These are phyloP conservation scores for Daldinia sp. DNA, from an alignment of 2,329 filamentous ascomycete genomes.

Conservation along the genomic window DNA sequence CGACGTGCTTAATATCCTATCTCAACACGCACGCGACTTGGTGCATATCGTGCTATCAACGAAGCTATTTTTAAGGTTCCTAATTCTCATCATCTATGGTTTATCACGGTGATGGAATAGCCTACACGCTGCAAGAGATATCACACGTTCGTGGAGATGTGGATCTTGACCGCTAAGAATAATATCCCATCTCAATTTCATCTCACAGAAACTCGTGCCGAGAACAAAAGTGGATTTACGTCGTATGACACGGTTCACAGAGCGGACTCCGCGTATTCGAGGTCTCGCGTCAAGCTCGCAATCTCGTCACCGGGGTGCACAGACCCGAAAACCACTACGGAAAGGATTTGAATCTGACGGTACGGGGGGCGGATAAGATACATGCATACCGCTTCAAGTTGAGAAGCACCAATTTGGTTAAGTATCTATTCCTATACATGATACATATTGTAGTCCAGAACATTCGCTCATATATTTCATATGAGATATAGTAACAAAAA, in stretches of 20 bases:
- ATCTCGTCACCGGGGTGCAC: not conserved
- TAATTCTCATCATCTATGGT: not conserved
- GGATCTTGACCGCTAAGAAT: not conserved
- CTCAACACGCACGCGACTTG: not conserved
- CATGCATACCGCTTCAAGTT: not conserved
- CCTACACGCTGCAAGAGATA: not conserved
- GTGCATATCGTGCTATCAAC: not conserved
- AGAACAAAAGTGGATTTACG: not conserved
- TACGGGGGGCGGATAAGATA: not conserved
- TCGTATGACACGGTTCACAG: not conserved
- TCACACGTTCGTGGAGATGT: not conserved
- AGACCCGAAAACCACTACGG: not conserved
- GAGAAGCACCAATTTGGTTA: constrained; percentile 1
- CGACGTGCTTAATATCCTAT: not conserved
- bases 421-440: not conserved
- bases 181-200: not conserved
- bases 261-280: not conserved
- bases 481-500: not conserved
- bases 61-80: not conserved
- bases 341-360: not conserved
- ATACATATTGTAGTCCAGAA: not conserved
- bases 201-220: not conserved
- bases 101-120: constrained; percentile 6
- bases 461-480: not conserved
- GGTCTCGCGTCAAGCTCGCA: not conserved